Evolutionary conservation across 257 asterid species (phyloP), one percentile per base, ranked within the genome.

Genomic region (Asclepias syriaca): DNA sequence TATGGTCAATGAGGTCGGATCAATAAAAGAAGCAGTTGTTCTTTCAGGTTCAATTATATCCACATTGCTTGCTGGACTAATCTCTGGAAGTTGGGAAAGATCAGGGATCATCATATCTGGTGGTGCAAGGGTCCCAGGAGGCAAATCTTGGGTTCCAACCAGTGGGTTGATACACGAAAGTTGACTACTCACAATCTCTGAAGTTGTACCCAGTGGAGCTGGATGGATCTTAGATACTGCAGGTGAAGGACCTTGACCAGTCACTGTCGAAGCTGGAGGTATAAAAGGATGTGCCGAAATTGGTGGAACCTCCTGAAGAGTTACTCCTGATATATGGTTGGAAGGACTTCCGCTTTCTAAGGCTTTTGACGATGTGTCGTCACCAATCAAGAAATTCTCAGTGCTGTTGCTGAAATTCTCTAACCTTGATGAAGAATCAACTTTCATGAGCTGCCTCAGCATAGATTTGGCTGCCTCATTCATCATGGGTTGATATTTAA

Each of bases 401-500:
- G 88, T 67, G 49, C 74, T 45, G 70, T 78, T 79, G 53, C 81
- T 81, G 61, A 79, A 80, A 61, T 85, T 85, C 22, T 86, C 96
- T 29, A 85, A 72, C 78, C 90, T 81, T 8, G 95, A 77, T 53
- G 97, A 83, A 49, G 97, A 83, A 66, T 86, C 90, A 48, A 84
- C 71, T 83, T 91, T 85, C 85, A 85, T 75, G 37, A 89, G 84
- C 86, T 94, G 96, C 79, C 85, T 85, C 48, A 94, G 80, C 90
- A 91, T 80, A 21, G 95, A 80, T 79, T 91, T 80, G 22, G 98
- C 95, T 32, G 98, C 96, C 81, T 94, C 98, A 11, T 84, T 94
- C 78, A 88, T 88, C 85, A 68, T 56, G 13, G 97, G 96, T 72
- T 94, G 92, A 80, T 91, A 91, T 66, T 89, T 94, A 8, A 94